Evolutionary conservation across 2,329 filamentous ascomycete species (phyloP).

Genomic region (Talaromyces verruculosus): DNA sequence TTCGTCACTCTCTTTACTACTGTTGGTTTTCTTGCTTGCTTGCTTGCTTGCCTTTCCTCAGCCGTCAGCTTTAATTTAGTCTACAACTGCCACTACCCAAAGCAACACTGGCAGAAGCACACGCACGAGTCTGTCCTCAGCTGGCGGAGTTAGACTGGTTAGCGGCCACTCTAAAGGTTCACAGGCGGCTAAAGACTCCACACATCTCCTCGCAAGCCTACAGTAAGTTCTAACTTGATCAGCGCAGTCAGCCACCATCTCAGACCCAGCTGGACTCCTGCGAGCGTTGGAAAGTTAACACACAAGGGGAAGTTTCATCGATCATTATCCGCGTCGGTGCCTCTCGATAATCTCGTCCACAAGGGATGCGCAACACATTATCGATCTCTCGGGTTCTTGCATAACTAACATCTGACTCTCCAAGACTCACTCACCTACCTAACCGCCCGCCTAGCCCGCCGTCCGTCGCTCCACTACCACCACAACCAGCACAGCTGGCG

Average conservation of each 20-base stretch:
- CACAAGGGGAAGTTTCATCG: not conserved
- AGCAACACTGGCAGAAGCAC: not conserved
- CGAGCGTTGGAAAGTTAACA: not conserved
- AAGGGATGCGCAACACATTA: slow-evolving; percentile 1
- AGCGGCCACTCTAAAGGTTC: slow-evolving; percentile 6
- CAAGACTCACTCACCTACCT: not conserved
- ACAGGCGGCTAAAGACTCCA: slow-evolving; percentile 19
- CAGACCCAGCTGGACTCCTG: not conserved
- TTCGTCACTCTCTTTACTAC: not conserved
- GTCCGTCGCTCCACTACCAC: slow-evolving; percentile 4
- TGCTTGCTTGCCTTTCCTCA: not conserved
- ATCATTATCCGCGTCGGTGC: not conserved
- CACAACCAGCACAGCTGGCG: not conserved
- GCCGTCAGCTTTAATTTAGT: not conserved
- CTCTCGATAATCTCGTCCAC: not conserved
- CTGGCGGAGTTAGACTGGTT: slow-evolving; percentile 11
- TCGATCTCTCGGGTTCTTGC: not conserved
- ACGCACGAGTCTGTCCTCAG: slow-evolving; percentile 1
- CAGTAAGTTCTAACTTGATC: not conserved
- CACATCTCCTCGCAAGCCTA: slow-evolving; percentile 8
- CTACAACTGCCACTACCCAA: not conserved
- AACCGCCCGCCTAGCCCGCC: slow-evolving; percentile 1
- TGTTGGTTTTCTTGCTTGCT: not conserved
- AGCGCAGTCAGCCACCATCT: slow-evolving; percentile 4
- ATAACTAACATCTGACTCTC: not conserved